Conservation (phyloP, 1,284 basidiomycete genomes). For the Serendipita sp. region DNA sequence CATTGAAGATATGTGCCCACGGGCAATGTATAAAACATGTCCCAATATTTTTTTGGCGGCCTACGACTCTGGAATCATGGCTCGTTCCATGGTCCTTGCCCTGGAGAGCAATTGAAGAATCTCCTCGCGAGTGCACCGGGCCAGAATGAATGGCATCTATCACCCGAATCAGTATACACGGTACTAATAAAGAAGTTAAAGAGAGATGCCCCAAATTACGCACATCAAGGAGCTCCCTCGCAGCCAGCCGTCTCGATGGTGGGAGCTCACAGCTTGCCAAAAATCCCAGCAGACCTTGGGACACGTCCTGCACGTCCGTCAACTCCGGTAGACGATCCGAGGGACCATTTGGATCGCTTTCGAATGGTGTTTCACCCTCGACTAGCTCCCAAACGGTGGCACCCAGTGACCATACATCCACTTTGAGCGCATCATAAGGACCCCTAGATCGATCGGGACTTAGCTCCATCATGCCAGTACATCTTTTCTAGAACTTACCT, state of each 20-base stretch:
- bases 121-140: conserved; percentile 49
- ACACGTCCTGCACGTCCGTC: conserved; percentile 41
- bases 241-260: conserved; percentile 34
- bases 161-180: conserved; percentile 5
- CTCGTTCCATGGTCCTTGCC: conserved; percentile 52
- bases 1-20: too few relatives aligned
- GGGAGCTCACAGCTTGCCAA: conserved; percentile 51
- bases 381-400: conserved; percentile 73
- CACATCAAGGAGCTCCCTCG: conserved; percentile 47
- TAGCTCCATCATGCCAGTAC: background rate
- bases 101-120: conserved; percentile 49
- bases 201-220: conserved; percentile 17
- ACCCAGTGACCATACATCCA: conserved; percentile 68
- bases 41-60: background rate
- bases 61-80: conserved; percentile 21
- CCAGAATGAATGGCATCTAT: conserved; percentile 49
- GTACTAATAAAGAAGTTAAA: background rate
- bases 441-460: conserved; percentile 29
- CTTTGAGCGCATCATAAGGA: conserved; percentile 55
- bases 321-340: conserved; percentile 51
- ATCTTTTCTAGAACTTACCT: conserved; percentile 27
- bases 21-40: background rate
- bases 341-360: conserved; percentile 29
- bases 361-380: conserved; percentile 57
- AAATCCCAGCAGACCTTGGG: conserved; percentile 61